Evolutionary conservation across 2,329 filamentous ascomycete genomes (phyloP).

Genomic region (Hymenoscyphus fructigenus): DNA sequence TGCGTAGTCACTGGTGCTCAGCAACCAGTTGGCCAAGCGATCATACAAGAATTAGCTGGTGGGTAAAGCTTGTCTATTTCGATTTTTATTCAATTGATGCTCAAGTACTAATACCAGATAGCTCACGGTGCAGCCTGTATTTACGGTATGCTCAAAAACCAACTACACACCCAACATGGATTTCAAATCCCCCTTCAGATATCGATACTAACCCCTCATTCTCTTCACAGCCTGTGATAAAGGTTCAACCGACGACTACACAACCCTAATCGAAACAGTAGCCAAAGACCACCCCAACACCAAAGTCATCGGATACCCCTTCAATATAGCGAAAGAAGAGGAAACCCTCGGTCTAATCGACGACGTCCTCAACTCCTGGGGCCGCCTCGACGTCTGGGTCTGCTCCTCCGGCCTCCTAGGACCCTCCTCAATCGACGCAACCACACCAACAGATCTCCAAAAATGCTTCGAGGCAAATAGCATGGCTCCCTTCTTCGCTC

Average conservation of each 20-base stretch:
- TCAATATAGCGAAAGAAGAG: constrained; percentile 57
- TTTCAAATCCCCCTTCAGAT: constrained; percentile 8
- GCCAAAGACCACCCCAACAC: constrained; percentile 51
- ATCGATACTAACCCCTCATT: neutral
- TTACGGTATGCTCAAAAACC: constrained; percentile 44
- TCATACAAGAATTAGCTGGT: constrained; percentile 60
- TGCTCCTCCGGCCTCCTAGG: constrained; percentile 57
- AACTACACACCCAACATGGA: neutral
- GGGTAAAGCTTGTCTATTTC: constrained; percentile 17
- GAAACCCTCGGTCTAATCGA: constrained; percentile 61
- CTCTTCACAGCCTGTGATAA: constrained; percentile 47
- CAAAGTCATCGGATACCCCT: constrained; percentile 61
- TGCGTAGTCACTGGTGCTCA: constrained; percentile 63
- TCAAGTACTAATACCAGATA: constrained; percentile 33
- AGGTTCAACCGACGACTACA: constrained; percentile 42
- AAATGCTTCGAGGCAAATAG: constrained; percentile 60
- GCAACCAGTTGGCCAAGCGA: constrained; percentile 59
- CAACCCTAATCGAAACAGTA: constrained; percentile 43
- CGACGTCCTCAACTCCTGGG: constrained; percentile 61
- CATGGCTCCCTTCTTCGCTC: constrained; percentile 62
- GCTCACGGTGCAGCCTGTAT: constrained; percentile 65
- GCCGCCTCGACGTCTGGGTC: constrained; percentile 59
- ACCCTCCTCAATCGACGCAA: constrained; percentile 55
- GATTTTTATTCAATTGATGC: neutral
- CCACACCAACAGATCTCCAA: constrained; percentile 54